phyloP scores from a whole-genome alignment of 306 rosid species.

The Trifolium pratense region DNA sequence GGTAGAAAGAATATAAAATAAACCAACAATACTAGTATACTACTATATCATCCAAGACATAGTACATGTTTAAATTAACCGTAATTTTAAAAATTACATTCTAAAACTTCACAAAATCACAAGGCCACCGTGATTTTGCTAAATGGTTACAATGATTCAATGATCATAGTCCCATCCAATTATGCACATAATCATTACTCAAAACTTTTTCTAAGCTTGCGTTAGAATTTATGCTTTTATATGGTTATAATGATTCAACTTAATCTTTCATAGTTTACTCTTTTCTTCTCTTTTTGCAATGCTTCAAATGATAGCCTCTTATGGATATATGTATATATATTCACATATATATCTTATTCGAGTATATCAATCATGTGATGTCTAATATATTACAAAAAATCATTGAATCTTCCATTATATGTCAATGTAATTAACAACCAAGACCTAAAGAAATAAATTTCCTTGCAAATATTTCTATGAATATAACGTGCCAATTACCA shows the following conservation, averaged over 20 bases:
- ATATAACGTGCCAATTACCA: not conserved
- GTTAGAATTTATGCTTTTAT: too few species aligned
- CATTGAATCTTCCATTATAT: not conserved
- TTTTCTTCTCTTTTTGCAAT: too few species aligned
- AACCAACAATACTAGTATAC: too few species aligned
- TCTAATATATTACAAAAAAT: not conserved
- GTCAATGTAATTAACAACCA: not conserved
- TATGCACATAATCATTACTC: not conserved
- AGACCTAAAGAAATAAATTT: not conserved
- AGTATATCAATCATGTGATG: not conserved
- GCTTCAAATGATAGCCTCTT: not conserved
- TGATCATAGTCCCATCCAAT: too few species aligned
- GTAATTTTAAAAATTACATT: too few species aligned
- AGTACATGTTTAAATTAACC: too few species aligned
- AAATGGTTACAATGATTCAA: too few species aligned
- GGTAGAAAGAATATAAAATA: too few species aligned
- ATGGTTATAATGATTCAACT: not conserved
- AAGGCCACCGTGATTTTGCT: too few species aligned
- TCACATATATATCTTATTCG: not conserved
- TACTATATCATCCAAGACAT: too few species aligned
- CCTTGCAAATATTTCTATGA: not conserved
- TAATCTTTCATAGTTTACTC: not conserved
- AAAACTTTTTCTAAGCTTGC: too few species aligned
- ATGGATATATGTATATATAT: not conserved
- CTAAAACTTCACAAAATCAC: too few species aligned